Evolutionary conservation across 352 stramenopile species (phyloP).

Genomic region (Labyrinthula sp.): DNA sequence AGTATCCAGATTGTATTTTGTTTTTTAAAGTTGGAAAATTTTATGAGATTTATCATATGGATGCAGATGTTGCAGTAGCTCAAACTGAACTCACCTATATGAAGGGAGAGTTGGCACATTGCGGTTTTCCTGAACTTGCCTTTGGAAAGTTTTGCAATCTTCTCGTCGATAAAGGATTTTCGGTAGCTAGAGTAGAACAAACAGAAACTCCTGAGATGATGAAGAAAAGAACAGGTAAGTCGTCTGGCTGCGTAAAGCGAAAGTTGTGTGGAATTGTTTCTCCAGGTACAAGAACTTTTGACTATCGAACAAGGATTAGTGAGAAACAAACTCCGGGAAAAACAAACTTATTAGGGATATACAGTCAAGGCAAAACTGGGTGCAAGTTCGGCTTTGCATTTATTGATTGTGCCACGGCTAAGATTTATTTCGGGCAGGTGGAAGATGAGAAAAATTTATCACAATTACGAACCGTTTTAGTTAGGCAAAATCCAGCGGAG

Average conservation of each 20-base stretch:
- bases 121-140: constrained; percentile 87
- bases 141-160: constrained; percentile 84
- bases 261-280: constrained; percentile 88
- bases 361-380: too few relatives aligned
- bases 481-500: too few relatives aligned
- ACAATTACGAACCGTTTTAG: too few relatives aligned
- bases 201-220: constrained; percentile 93
- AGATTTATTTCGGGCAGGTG: too few relatives aligned
- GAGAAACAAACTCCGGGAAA: too few relatives aligned
- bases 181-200: constrained; percentile 92
- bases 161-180: constrained; percentile 80
- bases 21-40: constrained; percentile 87
- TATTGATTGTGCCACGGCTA: too few relatives aligned
- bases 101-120: constrained; percentile 85
- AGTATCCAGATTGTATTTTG: constrained; percentile 89
- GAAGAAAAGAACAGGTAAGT: constrained; percentile 59
- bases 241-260: constrained; percentile 61
- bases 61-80: constrained; percentile 86
- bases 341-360: too few relatives aligned
- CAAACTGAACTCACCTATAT: constrained; percentile 91
- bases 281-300: constrained; percentile 76
- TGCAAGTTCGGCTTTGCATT: too few relatives aligned
- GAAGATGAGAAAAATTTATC: too few relatives aligned
- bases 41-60: constrained; percentile 79
- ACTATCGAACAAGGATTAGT: too few relatives aligned